These are phyloP conservation scores for Beauveria asiatica DNA, from an alignment of 2,329 filamentous ascomycete genomes.

Conservation along the genomic window DNA sequence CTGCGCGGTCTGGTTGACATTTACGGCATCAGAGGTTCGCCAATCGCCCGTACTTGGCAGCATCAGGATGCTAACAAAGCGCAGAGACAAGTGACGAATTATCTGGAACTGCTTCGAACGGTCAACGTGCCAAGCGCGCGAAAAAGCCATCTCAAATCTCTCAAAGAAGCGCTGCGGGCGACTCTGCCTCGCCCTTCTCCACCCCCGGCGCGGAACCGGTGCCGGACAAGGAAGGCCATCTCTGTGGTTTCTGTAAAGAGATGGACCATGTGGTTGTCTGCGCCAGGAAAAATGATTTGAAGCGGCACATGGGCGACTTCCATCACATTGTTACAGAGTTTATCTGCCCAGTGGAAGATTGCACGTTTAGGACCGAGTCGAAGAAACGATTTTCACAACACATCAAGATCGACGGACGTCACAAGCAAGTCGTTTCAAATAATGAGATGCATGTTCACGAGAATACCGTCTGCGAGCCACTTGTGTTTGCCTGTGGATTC, in stretches of 20 bases:
- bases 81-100: background rate
- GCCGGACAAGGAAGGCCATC: background rate
- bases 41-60: too few species aligned
- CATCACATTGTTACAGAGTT: constrained; percentile 39
- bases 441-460: constrained; percentile 21
- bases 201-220: background rate
- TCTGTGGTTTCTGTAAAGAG: constrained; percentile 33
- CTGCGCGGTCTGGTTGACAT: background rate
- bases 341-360: constrained; percentile 35
- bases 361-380: constrained; percentile 34
- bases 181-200: background rate
- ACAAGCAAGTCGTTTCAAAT: background rate
- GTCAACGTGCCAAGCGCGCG: background rate
- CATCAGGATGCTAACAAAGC: background rate
- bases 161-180: background rate
- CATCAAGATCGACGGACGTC: constrained; percentile 27
- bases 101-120: background rate
- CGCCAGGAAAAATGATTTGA: constrained; percentile 39
- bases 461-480: constrained; percentile 33
- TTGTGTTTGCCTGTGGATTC: constrained; percentile 41
- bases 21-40: background rate
- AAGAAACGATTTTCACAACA: constrained; percentile 39
- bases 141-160: background rate
- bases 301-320: constrained; percentile 40
- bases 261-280: constrained; percentile 33